Evolutionary conservation across 352 stramenopile species (phyloP).

Genomic region (Saprolegnia diclina): DNA sequence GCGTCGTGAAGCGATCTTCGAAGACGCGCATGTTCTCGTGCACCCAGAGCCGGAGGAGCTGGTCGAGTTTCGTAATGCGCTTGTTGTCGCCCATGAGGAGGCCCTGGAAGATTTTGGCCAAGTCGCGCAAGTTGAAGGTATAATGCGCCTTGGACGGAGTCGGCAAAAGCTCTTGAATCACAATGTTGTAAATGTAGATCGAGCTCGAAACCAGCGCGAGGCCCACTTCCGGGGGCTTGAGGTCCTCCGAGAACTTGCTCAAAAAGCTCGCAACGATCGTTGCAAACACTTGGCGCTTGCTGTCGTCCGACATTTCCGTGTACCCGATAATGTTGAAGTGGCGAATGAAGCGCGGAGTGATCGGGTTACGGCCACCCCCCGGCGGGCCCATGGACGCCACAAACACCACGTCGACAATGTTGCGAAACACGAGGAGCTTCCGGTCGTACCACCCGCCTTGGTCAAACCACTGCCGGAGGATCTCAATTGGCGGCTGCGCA

Average conservation of each 20-base stretch:
- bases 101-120: slow-evolving; percentile 83
- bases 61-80: slow-evolving; percentile 60
- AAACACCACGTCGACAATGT: slow-evolving; percentile 87
- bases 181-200: slow-evolving; percentile 80
- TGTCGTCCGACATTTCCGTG: slow-evolving; percentile 77
- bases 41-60: slow-evolving; percentile 69
- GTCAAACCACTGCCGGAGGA: slow-evolving; percentile 92
- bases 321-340: slow-evolving; percentile 86
- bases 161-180: slow-evolving; percentile 70
- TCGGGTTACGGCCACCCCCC: slow-evolving; percentile 69
- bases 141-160: slow-evolving; percentile 84
- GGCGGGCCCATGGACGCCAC: slow-evolving; percentile 80
- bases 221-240: slow-evolving; percentile 48
- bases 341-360: slow-evolving; percentile 68
- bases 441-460: slow-evolving; percentile 93
- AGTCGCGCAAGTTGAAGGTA: slow-evolving; percentile 85
- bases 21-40: slow-evolving; percentile 86
- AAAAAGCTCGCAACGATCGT: slow-evolving; percentile 76
- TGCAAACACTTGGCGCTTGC: slow-evolving; percentile 76
- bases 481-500: slow-evolving; percentile 92
- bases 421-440: slow-evolving; percentile 87
- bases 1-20: slow-evolving; percentile 78
- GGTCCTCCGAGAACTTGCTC: slow-evolving; percentile 57
- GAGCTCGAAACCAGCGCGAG: slow-evolving; percentile 60
- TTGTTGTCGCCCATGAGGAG: slow-evolving; percentile 78